Conservation (phyloP, 495 filamentous ascomycete species). For the Extremus antarcticus region DNA sequence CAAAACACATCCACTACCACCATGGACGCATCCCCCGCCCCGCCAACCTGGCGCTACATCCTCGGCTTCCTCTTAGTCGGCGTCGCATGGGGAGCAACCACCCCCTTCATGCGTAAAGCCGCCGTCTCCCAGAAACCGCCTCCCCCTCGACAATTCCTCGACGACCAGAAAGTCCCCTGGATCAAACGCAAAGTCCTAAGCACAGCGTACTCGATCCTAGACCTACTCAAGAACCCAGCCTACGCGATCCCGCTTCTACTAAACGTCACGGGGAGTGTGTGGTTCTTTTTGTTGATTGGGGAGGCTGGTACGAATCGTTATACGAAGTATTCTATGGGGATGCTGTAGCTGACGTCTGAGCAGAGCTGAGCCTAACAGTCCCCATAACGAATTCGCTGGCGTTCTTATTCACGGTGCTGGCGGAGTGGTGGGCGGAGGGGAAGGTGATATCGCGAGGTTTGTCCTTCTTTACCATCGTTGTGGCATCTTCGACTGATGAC, state of each 20-base stretch:
- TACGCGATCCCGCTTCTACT: constrained; percentile 80
- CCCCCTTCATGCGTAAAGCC: constrained; percentile 63
- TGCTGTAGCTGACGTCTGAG: neutral
- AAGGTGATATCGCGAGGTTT: constrained; percentile 73
- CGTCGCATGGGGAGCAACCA: constrained; percentile 71
- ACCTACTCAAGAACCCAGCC: constrained; percentile 65
- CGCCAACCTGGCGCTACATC: constrained; percentile 64
- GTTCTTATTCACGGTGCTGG: constrained; percentile 88
- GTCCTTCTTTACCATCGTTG: constrained; percentile 15
- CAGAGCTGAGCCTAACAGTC: constrained; percentile 85
- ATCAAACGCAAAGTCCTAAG: constrained; percentile 44
- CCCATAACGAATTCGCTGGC: constrained; percentile 90
- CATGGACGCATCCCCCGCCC: constrained; percentile 24
- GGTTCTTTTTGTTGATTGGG: constrained; percentile 94
- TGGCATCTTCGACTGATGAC: neutral
- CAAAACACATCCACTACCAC: neutral
- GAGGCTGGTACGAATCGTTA: constrained; percentile 57
- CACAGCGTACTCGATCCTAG: constrained; percentile 59
- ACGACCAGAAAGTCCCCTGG: constrained; percentile 37
- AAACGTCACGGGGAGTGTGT: constrained; percentile 89
- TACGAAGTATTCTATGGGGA: too few species aligned
- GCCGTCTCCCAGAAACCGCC: constrained; percentile 46
- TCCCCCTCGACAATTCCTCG: constrained; percentile 38
- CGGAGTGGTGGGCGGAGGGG: constrained; percentile 87
- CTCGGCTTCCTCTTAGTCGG: constrained; percentile 86